These are phyloP conservation scores for Beta macrorhiza DNA, from an alignment of 179 eudicot species.

Conservation along the genomic window DNA sequence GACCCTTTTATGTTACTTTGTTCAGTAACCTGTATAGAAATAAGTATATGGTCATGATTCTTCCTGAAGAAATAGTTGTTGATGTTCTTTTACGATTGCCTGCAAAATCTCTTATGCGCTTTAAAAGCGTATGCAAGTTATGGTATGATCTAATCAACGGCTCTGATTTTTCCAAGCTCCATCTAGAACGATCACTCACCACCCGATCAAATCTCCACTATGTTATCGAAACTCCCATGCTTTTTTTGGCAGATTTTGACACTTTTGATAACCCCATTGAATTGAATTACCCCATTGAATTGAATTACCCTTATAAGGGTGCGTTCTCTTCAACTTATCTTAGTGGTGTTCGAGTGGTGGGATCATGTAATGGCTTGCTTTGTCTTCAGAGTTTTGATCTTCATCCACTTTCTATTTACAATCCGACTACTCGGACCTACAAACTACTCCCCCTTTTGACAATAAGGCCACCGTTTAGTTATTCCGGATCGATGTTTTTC, in stretches of 20 bases:
- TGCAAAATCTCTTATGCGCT: slow-evolving; percentile 7
- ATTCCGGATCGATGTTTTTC: not conserved
- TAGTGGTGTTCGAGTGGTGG: not conserved
- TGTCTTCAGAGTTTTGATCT: not conserved
- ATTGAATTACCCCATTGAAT: not conserved
- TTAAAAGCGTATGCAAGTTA: slow-evolving; percentile 16
- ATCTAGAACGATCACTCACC: slow-evolving; percentile 9
- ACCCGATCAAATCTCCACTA: not conserved
- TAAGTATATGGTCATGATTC: not conserved
- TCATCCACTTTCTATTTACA: not conserved
- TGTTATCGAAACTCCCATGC: not conserved
- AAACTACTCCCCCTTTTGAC: not conserved
- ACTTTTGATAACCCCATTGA: slow-evolving; percentile 4
- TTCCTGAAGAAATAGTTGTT: not conserved
- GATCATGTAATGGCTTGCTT: slow-evolving; percentile 2
- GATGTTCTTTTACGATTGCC: slow-evolving; percentile 9
- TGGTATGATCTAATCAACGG: slow-evolving; percentile 6
- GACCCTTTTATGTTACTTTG: not conserved
- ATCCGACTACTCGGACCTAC: not conserved
- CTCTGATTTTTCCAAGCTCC: not conserved
- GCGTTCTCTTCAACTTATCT: too few species aligned
- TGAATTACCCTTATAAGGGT: not conserved
- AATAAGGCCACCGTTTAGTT: too few species aligned
- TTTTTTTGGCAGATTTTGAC: slow-evolving; percentile 5
- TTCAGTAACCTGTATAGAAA: too few species aligned